These are phyloP conservation scores for Barnettozyma californica DNA, from an alignment of 805 yeast species.

Conservation along the genomic window DNA sequence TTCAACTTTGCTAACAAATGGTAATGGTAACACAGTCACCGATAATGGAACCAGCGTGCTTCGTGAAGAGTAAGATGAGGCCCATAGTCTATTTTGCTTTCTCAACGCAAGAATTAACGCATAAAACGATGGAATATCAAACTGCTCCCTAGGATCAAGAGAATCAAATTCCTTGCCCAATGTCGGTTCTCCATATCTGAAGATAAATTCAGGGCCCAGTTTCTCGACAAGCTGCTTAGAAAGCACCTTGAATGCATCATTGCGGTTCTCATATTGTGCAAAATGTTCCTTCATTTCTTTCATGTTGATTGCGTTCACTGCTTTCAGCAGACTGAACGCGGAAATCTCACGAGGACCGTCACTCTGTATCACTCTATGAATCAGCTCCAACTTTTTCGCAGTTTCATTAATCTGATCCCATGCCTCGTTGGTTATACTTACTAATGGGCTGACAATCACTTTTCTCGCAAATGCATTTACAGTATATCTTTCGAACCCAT, in stretches of 20 bases:
- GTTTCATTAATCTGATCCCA: conserved; percentile 35
- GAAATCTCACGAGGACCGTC: conserved; percentile 38
- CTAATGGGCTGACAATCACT: conserved; percentile 30
- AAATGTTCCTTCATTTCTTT: conserved; percentile 17
- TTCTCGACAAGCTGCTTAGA: conserved; percentile 12
- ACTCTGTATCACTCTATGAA: conserved; percentile 41
- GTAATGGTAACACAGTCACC: conserved; percentile 39
- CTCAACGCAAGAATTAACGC: conserved; percentile 46
- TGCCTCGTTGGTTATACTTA: conserved; percentile 35
- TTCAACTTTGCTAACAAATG: conserved; percentile 31
- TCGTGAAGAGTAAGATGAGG: conserved; percentile 27
- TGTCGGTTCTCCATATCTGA: conserved; percentile 10
- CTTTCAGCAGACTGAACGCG: conserved; percentile 32
- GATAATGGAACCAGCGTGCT: conserved; percentile 35
- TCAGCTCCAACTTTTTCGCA: conserved; percentile 37
- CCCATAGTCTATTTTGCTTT: conserved; percentile 45
- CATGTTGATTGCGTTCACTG: conserved; percentile 31
- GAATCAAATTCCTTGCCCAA: conserved; percentile 18
- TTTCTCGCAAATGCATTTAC: conserved; percentile 31
- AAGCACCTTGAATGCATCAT: conserved; percentile 25
- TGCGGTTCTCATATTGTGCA: conserved; percentile 12
- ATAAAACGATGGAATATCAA: conserved; percentile 29
- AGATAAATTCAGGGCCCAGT: conserved; percentile 26
- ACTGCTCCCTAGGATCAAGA: neutral
- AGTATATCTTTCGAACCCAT: conserved; percentile 24